Evolutionary conservation across 345 rosid genomes (phyloP).

Genomic region (Sonneratia caseolaris): DNA sequence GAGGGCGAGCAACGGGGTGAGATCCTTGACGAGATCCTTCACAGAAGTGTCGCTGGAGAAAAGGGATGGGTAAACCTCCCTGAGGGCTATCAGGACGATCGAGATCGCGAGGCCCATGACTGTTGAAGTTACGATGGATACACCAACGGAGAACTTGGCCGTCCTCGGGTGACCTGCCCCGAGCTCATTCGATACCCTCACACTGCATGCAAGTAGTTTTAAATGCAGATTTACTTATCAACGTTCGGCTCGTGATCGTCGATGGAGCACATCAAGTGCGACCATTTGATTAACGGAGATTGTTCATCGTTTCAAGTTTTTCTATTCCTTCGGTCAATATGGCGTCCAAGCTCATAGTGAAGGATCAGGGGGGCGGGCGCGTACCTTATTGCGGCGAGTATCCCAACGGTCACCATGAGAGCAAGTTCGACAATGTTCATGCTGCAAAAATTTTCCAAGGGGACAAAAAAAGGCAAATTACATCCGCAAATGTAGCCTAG

Average conservation of each 20-base stretch:
- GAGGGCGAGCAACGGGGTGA: constrained; percentile 58
- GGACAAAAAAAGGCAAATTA: background rate
- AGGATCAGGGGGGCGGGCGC: background rate
- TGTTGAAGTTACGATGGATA: constrained; percentile 42
- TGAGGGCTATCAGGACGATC: constrained; percentile 24
- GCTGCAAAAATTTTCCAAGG: background rate
- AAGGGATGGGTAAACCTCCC: constrained; percentile 39
- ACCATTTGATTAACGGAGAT: background rate
- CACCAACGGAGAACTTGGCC: constrained; percentile 35
- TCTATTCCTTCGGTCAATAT: no score
- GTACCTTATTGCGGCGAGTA: constrained; percentile 71
- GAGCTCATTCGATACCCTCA: constrained; percentile 68
- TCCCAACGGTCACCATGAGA: constrained; percentile 54
- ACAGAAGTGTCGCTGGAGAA: constrained; percentile 45
- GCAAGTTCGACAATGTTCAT: constrained; percentile 47
- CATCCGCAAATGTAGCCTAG: background rate
- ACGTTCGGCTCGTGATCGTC: no score
- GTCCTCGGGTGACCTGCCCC: constrained; percentile 54
- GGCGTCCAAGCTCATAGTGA: no score
- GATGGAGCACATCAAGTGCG: no score
- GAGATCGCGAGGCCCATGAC: constrained; percentile 39
- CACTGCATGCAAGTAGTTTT: constrained; percentile 27
- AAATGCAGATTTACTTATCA: no score
- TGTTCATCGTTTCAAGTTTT: no score
- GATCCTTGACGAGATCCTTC: constrained; percentile 31